Base-by-base conservation (phyloP, 2,329 filamentous ascomycete genomes). In the Zymoseptoria ardabiliae region DNA sequence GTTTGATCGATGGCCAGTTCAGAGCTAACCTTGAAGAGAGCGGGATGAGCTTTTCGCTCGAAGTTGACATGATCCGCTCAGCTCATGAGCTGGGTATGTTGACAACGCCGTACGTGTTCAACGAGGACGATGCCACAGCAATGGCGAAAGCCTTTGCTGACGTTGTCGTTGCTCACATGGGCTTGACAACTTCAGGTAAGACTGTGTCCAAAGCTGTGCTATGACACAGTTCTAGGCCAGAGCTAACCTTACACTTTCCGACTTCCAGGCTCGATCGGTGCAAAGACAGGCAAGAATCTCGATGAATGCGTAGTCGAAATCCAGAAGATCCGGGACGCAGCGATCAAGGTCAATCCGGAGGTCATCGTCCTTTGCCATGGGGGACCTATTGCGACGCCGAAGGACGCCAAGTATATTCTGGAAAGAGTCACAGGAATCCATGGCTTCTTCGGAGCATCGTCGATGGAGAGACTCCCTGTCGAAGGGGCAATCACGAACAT, bases 81-180 rank as follows among this genome's bases (percentile, higher is more conserved):
- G 87, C 87, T 1, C 80, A 78, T 51, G 73, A 78, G 50, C 73
- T 86, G 72, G 85, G 80, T 25, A 73, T 89, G 19, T 72, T 90
- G 17, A 90, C 87, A 0, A 86, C 85, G 6, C 86, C 87, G 0
- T 90, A 90, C 65, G 86, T 87, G 1, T 90, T 89, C 73, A 83
- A 79, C 54, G 77, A 79, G 0, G 80, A 83, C 0, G 84, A 89
- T 68, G 84, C 81, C 19, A 75, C 76, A 54, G 77, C 77, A 58
- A 90, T 90, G 87, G 77, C 83, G 0, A 67, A 75, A 6, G 86
- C 84, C 0, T 86, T 86, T 0, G 86, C 86, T 0, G 87, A 89
- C 69, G 77, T 88, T 3, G 70, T 89, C 2, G 85, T 89, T 13
- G 85, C 85, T 13, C 86, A 89, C 68, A 85, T 88, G 79, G 86